Evolutionary conservation across 495 filamentous ascomycete species (phyloP).

Genomic region (Terfezia claveryi): DNA sequence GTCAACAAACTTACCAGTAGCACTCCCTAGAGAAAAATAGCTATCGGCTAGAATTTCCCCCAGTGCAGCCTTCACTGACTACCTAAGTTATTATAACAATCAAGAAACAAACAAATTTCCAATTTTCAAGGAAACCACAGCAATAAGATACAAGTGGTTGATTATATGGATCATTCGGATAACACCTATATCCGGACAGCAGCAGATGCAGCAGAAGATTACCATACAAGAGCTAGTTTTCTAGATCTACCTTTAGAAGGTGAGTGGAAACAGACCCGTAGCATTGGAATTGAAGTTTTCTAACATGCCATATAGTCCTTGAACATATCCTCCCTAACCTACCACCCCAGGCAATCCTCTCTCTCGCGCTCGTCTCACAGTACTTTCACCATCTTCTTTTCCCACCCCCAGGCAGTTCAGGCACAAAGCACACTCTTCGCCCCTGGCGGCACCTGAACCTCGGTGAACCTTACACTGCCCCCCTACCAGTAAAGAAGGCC

Average conservation of each 20-base stretch:
- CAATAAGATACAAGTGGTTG: neutral
- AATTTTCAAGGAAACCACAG: neutral
- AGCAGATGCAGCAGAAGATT: neutral
- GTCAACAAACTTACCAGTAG: no score
- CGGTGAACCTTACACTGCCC: no score
- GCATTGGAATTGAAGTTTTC: neutral
- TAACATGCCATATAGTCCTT: neutral
- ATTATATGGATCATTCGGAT: neutral
- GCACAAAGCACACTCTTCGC: no score
- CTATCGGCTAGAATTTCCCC: no score
- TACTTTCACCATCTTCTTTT: neutral
- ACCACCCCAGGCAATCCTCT: neutral
- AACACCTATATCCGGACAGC: neutral
- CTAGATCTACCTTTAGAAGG: neutral
- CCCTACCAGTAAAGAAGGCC: no score
- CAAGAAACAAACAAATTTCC: neutral
- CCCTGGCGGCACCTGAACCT: no score
- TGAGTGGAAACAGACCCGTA: neutral
- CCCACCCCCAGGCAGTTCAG: neutral
- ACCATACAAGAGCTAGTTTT: neutral
- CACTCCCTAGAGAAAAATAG: no score
- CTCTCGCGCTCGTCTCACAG: neutral
- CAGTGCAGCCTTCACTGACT: no score
- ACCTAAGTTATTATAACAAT: neutral
- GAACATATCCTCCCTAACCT: neutral